A percentile compares a stretch with the other conserved stretches of the same genome.
Evolutionary conservation across 2,329 filamentous ascomycete genomes (phyloP).

Genomic region (Pestalotiopsis sp.): DNA sequence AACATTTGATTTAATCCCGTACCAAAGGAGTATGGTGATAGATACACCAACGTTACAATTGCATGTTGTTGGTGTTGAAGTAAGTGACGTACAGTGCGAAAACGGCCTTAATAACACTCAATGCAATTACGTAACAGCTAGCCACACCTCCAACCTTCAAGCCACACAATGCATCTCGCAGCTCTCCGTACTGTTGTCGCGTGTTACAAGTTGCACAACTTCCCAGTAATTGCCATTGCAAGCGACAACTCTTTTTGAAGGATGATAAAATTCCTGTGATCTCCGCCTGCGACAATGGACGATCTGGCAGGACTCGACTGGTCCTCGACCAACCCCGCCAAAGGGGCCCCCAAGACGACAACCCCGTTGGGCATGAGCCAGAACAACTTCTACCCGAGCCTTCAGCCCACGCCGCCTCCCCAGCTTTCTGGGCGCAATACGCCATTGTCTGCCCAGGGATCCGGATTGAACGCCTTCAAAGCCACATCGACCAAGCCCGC

Average conservation of each 20-base stretch:
- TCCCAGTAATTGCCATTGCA: neutral
- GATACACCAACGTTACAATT: too few species aligned
- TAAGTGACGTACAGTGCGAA: too few species aligned
- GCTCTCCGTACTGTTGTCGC: neutral
- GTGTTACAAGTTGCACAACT: neutral
- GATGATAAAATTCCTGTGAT: slow-evolving; percentile 29
- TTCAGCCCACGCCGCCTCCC: slow-evolving; percentile 60
- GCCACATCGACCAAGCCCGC: slow-evolving; percentile 51
- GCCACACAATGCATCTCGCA: neutral
- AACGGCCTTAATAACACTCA: too few species aligned
- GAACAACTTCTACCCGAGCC: slow-evolving; percentile 36
- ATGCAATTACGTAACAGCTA: neutral
- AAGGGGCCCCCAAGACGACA: slow-evolving; percentile 20
- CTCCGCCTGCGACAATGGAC: slow-evolving; percentile 26
- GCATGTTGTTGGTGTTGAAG: too few species aligned
- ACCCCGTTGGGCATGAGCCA: slow-evolving; percentile 29
- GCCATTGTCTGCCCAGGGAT: slow-evolving; percentile 54
- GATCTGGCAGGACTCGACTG: slow-evolving; percentile 36
- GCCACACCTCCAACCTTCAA: slow-evolving; percentile 1
- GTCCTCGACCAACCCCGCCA: slow-evolving; percentile 31
- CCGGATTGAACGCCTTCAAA: slow-evolving; percentile 46
- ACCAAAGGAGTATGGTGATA: too few species aligned
- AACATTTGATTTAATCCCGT: too few species aligned
- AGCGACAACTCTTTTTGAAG: neutral
- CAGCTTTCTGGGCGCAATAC: slow-evolving; percentile 59